Base-by-base conservation (phyloP, 805 yeast genomes). In the Jamesozyma gamospora region DNA sequence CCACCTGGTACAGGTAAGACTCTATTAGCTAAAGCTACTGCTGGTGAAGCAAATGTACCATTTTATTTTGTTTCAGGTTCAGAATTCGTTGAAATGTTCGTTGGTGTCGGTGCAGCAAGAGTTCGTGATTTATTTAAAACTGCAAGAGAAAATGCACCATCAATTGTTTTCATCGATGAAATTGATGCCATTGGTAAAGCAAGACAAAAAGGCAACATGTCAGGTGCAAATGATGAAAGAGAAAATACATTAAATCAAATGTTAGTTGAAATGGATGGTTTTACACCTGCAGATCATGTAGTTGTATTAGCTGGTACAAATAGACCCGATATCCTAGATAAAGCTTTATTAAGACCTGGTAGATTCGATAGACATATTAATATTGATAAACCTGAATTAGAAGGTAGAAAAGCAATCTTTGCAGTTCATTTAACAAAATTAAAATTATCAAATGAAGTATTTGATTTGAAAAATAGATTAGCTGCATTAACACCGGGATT, bases 1-100 rank as follows among this genome's bases (percentile, higher is more conserved):
- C 95, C 98, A 14, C 99, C 99, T 37, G 99, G 99, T 68, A 92
- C 98, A 9, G 99, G 99, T 77, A 92, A 92, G 61, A 92, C 99
- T 1, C 69, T 92, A 39, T 67, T 92, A 37, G 99, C 99, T 11
- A 90, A 86, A 58, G 99, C 99, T 4, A 92, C 97, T 36, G 98
- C 98, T 2, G 98, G 98, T 49, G 99, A 92, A 63, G 98, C 99
- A 0, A 94, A 92, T 41, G 98, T 92, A 31, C 96, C 99, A 32
- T 92, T 92, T 60, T 79, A 79, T 53, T 83, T 95, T 13, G 97
- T 92, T 15, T 84, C 95, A 1, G 98, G 98, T 47, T 88, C 97
- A 5, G 98, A 90, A 62, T 90, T 90, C 51, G 95, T 92, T 12
- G 97, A 90, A 62, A 92, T 90, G 97, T 92, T 87, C 69, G 97